phyloP scores from a whole-genome alignment of 129 eudicot genomes.

The carrot (Daucus carota) region DNA sequence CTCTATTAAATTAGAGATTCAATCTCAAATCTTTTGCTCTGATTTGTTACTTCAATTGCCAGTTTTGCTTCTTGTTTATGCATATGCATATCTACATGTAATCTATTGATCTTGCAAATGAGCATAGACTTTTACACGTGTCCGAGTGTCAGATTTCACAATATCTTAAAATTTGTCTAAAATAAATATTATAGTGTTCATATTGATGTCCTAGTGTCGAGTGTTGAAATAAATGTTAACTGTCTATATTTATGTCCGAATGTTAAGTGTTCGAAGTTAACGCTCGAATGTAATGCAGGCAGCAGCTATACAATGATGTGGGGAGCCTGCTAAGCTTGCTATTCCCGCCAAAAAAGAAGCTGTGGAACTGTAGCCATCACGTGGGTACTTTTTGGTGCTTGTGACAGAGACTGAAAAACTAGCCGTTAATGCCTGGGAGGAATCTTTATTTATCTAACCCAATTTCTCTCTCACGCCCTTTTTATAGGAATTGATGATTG shows the following conservation, averaged over 20 bases:
- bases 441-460: background rate
- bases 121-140: too few relatives aligned
- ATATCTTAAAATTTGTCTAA: too few relatives aligned
- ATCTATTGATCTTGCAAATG: background rate
- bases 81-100: background rate
- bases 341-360: background rate
- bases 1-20: conserved; percentile 21
- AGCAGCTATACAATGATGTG: background rate
- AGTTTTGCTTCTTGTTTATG: background rate
- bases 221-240: too few relatives aligned
- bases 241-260: too few relatives aligned
- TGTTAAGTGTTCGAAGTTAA: too few relatives aligned
- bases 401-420: conserved; percentile 15
- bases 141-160: too few relatives aligned
- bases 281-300: too few relatives aligned
- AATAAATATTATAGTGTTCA: too few relatives aligned
- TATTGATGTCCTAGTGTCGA: too few relatives aligned
- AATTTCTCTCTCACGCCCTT: background rate
- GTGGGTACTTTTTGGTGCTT: conserved; percentile 14
- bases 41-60: background rate
- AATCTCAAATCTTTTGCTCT: background rate
- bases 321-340: background rate
- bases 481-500: background rate
- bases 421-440: conserved; percentile 11
- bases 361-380: conserved; percentile 19